Base-by-base conservation (phyloP, 2,329 filamentous ascomycete genomes). In the Dissoconium aciculare region DNA sequence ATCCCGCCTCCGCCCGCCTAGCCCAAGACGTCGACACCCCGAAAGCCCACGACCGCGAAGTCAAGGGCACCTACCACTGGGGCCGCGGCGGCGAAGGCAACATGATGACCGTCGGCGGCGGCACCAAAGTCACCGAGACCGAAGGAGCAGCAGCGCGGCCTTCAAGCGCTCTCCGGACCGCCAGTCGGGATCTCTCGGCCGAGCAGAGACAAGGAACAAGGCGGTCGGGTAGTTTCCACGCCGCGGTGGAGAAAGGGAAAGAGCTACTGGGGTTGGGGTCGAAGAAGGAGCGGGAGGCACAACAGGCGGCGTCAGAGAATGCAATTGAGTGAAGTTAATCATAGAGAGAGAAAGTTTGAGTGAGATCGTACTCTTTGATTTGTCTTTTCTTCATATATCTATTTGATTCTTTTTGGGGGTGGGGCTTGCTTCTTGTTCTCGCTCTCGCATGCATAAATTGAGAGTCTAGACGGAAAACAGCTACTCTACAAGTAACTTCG, bases 51-150 rank as follows among this genome's bases (percentile, higher is more conserved):
- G 54, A 62, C 26, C 67, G 71, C 39, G 67, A 71, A 26, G 71
- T 71, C 47, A 57, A 59, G n/a, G 67, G 66, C 25, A 66, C 66
- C 15, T 67, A 69, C 35, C 74, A 83, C 52, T 67, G 72, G 46
- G 80, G 80, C 24, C 74, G 80, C 23, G 80, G 80, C 21, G 80
- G 80, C 33, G 75, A 76, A 12, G 79, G 77, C 39, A 87, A 85
- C 54, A 57, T 80, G 41, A 46, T 45, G 14, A 46, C 42, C 29
- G 67, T 69, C 32, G 46, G 57, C 8, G 19, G 19, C 19, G n/a
- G n/a, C n/a, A n/a, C n/a, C n/a, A n/a, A n/a, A n/a, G n/a, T n/a
- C n/a, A n/a, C n/a, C n/a, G n/a, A n/a, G n/a, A n/a, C n/a, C n/a
- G n/a, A n/a, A n/a, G n/a, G n/a, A n/a, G n/a, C n/a, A n/a, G n/a